Evolutionary conservation across 202 grass and related monocot genomes (phyloP).

Genomic region (Carex sylvatica): DNA sequence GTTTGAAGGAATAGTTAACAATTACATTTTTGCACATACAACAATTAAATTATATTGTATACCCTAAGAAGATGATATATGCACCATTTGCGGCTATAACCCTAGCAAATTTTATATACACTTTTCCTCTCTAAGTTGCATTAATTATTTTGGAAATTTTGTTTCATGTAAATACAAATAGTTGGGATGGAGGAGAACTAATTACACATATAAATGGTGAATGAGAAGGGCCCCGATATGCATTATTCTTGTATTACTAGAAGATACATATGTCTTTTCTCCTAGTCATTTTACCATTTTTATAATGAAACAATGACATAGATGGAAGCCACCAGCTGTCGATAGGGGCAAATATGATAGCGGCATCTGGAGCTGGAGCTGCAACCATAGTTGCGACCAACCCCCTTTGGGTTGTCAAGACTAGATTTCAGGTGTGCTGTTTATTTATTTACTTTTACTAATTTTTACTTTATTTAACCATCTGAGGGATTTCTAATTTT

Average conservation of each 20-base stretch:
- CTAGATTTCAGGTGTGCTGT: slow-evolving; percentile 83
- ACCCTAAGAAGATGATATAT: neutral
- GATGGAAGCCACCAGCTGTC: slow-evolving; percentile 68
- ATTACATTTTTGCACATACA: neutral
- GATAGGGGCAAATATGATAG: slow-evolving; percentile 80
- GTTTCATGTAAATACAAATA: neutral
- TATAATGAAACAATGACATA: slow-evolving; percentile 34
- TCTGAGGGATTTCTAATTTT: neutral
- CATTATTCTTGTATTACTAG: neutral
- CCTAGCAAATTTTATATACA: neutral
- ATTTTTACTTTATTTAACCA: neutral
- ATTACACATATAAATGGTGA: neutral
- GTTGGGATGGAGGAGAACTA: neutral
- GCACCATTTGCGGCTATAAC: neutral
- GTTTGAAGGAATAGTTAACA: neutral
- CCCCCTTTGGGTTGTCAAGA: slow-evolving; percentile 99
- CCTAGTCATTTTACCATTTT: neutral
- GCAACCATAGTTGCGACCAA: slow-evolving; percentile 84
- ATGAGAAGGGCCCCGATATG: neutral
- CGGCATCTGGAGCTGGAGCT: slow-evolving; percentile 95
- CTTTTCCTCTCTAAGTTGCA: neutral
- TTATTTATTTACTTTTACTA: neutral
- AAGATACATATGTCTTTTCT: neutral
- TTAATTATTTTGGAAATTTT: neutral
- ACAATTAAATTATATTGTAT: neutral